A percentile compares a stretch with the other conserved stretches of the same genome.
Conservation (phyloP, 768 basidiomycete species). For the Sarcomyxa edulis region DNA sequence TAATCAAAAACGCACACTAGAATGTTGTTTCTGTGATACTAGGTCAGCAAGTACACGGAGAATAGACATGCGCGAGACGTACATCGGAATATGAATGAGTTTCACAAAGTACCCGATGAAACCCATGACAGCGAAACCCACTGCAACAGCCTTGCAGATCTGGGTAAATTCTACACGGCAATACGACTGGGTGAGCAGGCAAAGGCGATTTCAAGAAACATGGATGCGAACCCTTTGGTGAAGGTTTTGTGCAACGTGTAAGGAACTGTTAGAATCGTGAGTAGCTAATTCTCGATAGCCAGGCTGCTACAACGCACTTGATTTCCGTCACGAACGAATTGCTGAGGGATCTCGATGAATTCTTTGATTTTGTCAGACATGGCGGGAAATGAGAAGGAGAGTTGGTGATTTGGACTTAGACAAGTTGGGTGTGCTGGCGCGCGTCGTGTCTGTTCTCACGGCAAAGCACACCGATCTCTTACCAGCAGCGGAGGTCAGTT, state of each 20-base stretch:
- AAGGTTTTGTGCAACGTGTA: constrained; percentile 96
- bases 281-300: neutral
- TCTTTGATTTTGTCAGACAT: constrained; percentile 93
- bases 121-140: constrained; percentile 98
- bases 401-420: constrained; percentile 11
- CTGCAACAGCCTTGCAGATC: constrained; percentile 93
- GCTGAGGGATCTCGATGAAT: constrained; percentile 85
- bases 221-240: constrained; percentile 73
- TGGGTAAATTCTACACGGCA: constrained; percentile 75
- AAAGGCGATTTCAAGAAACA: neutral
- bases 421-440: constrained; percentile 32
- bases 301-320: constrained; percentile 52
- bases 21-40: constrained; percentile 79
- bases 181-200: constrained; percentile 1
- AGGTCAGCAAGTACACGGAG: constrained; percentile 9
- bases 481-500: constrained; percentile 1
- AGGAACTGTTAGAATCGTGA: constrained; percentile 64
- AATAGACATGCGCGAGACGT: constrained; percentile 29
- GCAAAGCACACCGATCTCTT: constrained; percentile 14
- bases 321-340: constrained; percentile 90
- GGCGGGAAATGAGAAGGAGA: constrained; percentile 23
- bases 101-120: constrained; percentile 99
- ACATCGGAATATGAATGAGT: constrained; percentile 98
- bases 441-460: constrained; percentile 10
- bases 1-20: constrained; percentile 71